Percentiles rank a stretch among this genome's conserved stretches.
phyloP scores from a whole-genome alignment of 768 basidiomycete genomes.

The Trametes maxima region DNA sequence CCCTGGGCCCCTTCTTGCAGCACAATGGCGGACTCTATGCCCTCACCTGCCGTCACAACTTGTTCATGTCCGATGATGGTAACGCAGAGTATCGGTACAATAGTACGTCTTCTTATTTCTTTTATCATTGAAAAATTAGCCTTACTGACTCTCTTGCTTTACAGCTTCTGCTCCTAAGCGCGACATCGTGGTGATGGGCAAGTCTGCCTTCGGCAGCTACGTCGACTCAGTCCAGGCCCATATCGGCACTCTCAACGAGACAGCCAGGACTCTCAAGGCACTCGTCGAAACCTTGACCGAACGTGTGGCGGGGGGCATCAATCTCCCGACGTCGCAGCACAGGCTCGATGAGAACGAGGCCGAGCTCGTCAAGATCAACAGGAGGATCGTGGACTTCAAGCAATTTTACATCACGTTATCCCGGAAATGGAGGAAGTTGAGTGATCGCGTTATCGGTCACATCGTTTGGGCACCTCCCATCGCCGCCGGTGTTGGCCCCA shows the following conservation, averaged over 20 bases:
- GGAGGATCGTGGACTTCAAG: conserved; percentile 29
- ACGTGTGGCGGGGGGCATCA: conserved; percentile 23
- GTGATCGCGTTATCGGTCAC: conserved; percentile 32
- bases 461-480: conserved; percentile 34
- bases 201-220: conserved; percentile 27
- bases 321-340: conserved; percentile 22
- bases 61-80: conserved; percentile 26
- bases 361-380: conserved; percentile 25
- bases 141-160: conserved; percentile 25
- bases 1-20: conserved; percentile 40
- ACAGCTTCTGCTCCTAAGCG: conserved; percentile 28
- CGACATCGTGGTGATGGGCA: conserved; percentile 35
- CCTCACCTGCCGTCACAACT: conserved; percentile 38
- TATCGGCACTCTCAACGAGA: conserved; percentile 27
- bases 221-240: conserved; percentile 30
- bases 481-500: conserved; percentile 21
- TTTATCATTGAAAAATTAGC: conserved; percentile 11
- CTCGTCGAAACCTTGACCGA: conserved; percentile 12
- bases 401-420: conserved; percentile 26
- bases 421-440: conserved; percentile 29
- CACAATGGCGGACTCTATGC: conserved; percentile 36
- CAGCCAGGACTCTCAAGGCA: conserved; percentile 24
- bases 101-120: conserved; percentile 16
- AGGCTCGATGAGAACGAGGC: conserved; percentile 23
- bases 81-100: conserved; percentile 15